Conservation (phyloP, 2,329 filamentous ascomycete genomes). For the Clonostachys byssicola region DNA sequence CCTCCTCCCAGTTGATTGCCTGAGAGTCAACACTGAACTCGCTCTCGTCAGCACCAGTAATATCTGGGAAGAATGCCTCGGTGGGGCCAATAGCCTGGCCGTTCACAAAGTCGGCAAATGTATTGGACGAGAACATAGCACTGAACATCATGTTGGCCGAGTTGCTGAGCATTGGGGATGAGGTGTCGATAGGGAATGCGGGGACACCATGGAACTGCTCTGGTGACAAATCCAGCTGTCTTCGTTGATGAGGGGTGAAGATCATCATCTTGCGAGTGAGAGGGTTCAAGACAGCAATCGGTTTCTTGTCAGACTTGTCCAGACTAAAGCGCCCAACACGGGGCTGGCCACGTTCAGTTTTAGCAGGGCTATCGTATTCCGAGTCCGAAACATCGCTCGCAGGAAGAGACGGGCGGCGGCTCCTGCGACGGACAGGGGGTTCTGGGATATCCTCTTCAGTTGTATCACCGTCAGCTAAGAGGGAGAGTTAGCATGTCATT, state of each 20-base stretch:
- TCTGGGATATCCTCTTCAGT: slow-evolving; percentile 56
- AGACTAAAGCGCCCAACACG: slow-evolving; percentile 51
- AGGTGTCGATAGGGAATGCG: slow-evolving; percentile 22
- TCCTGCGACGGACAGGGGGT: slow-evolving; percentile 42
- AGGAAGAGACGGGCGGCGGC: slow-evolving; percentile 29
- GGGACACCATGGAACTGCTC: slow-evolving; percentile 43
- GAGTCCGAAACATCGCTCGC: slow-evolving; percentile 42
- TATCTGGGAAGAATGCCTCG: slow-evolving; percentile 72
- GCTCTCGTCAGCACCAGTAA: slow-evolving; percentile 46
- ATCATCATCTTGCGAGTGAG: slow-evolving; percentile 59
- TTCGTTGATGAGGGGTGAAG: slow-evolving; percentile 48
- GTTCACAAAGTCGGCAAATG: slow-evolving; percentile 52
- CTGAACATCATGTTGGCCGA: slow-evolving; percentile 76
- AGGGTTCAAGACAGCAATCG: slow-evolving; percentile 54
- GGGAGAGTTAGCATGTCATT: slow-evolving; percentile 21
- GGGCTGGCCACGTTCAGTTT: slow-evolving; percentile 44
- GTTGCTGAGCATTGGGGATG: slow-evolving; percentile 59
- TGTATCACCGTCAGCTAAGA: slow-evolving; percentile 53
- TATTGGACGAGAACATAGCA: slow-evolving; percentile 57
- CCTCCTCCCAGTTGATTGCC: slow-evolving; percentile 23
- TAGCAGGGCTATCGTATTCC: slow-evolving; percentile 41
- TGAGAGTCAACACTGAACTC: slow-evolving; percentile 17
- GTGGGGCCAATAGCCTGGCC: slow-evolving; percentile 67
- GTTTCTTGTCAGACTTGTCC: slow-evolving; percentile 49
- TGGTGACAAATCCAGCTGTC: slow-evolving; percentile 47